These are phyloP conservation scores for Candida succiphila DNA, from an alignment of 805 yeast species.

Conservation along the genomic window DNA sequence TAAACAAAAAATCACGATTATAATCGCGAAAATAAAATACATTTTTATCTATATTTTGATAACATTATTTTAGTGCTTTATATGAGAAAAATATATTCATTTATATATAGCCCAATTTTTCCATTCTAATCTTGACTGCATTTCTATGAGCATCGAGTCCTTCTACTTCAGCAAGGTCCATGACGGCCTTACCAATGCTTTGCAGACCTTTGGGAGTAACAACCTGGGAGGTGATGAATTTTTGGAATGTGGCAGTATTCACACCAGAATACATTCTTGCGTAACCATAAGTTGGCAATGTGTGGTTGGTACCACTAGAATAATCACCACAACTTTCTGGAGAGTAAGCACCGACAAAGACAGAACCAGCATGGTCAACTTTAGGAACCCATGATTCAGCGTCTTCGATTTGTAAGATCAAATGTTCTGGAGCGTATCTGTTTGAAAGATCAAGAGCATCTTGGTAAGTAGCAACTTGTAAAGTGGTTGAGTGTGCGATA, in stretches of 20 bases:
- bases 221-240: constrained; percentile 89
- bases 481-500: constrained; percentile 81
- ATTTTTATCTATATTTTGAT: too few relatives aligned
- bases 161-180: constrained; percentile 91
- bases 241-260: constrained; percentile 91
- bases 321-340: constrained; percentile 99
- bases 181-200: constrained; percentile 91
- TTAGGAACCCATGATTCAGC: constrained; percentile 63
- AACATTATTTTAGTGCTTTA: too few relatives aligned
- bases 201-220: constrained; percentile 77
- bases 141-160: constrained; percentile 96
- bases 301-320: constrained; percentile 96
- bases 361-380: constrained; percentile 91
- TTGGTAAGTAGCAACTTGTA: constrained; percentile 56
- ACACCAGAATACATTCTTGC: constrained; percentile 98
- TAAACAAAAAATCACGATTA: too few relatives aligned
- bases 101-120: constrained; percentile 44
- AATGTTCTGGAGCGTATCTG: constrained; percentile 94
- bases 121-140: constrained; percentile 93
- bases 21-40: too few relatives aligned
- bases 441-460: constrained; percentile 86
- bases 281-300: constrained; percentile 96
- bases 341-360: constrained; percentile 91
- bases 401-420: constrained; percentile 79
- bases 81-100: too few relatives aligned